phyloP scores from a whole-genome alignment of 2,329 filamentous ascomycete species.

The Penicillium corylophilum region DNA sequence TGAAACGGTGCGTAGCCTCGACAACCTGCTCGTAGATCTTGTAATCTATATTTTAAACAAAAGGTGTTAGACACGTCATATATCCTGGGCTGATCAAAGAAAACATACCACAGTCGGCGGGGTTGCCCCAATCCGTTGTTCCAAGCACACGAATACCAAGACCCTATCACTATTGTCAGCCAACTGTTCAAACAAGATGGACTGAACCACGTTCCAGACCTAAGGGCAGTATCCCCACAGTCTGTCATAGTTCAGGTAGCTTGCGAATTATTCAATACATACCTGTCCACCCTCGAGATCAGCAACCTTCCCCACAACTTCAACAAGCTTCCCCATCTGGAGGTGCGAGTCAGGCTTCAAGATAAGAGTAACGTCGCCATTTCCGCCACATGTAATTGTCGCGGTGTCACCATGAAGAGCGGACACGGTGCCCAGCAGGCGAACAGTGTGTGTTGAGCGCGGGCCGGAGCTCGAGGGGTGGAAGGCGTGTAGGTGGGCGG shows the following conservation, averaged over 20 bases:
- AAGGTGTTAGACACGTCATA: neutral
- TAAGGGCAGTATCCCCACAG: neutral
- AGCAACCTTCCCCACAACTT: conserved; percentile 48
- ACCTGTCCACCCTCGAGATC: conserved; percentile 43
- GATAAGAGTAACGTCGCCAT: conserved; percentile 70
- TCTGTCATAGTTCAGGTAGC: neutral
- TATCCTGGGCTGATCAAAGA: neutral
- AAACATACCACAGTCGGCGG: conserved; percentile 38
- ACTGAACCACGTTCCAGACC: neutral
- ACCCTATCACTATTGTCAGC: conserved; percentile 27
- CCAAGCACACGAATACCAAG: conserved; percentile 44
- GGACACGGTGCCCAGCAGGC: conserved; percentile 79
- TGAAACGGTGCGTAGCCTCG: conserved; percentile 78
- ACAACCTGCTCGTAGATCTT: conserved; percentile 74
- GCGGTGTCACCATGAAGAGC: conserved; percentile 80
- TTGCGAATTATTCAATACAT: conserved; percentile 8
- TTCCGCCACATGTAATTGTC: conserved; percentile 67
- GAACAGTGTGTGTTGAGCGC: conserved; percentile 64
- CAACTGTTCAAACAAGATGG: neutral
- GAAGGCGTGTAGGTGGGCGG: conserved; percentile 75
- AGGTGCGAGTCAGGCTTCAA: conserved; percentile 61
- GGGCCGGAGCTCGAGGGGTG: conserved; percentile 48
- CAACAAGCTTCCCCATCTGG: conserved; percentile 47
- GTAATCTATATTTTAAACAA: conserved; percentile 59
- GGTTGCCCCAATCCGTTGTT: conserved; percentile 44